phyloP scores from a whole-genome alignment of 2,329 filamentous ascomycete species.

The Chrysoporthe puriensis region DNA sequence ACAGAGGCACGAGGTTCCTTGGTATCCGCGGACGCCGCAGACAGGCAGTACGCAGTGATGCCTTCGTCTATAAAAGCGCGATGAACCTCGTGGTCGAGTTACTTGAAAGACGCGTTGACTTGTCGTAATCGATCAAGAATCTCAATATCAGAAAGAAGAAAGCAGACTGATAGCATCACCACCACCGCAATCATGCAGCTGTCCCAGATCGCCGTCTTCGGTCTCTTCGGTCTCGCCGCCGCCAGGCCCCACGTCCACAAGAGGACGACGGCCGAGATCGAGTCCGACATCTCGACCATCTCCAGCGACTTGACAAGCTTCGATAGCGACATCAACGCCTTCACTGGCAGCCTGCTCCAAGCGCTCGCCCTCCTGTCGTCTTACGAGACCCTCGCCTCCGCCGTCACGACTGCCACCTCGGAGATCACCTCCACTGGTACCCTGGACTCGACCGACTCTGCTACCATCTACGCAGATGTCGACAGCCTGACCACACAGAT shows the following conservation, averaged over 20 bases:
- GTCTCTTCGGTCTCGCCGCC: constrained; percentile 20
- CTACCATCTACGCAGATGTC: constrained; percentile 21
- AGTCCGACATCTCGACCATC: constrained; percentile 20
- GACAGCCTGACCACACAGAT: constrained; percentile 21
- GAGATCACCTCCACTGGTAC: constrained; percentile 20
- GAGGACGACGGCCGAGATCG: constrained; percentile 17
- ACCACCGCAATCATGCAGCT: constrained; percentile 19
- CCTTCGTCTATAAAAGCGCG: not conserved
- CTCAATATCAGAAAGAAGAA: not conserved
- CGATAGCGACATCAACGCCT: constrained; percentile 21
- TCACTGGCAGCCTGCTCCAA: constrained; percentile 19
- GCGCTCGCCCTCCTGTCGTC: constrained; percentile 19
- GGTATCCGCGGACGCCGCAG: constrained; percentile 5
- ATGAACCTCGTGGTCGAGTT: not conserved
- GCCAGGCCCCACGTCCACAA: constrained; percentile 15
- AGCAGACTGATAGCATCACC: not conserved
- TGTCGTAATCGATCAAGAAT: not conserved
- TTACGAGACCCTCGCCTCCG: constrained; percentile 13
- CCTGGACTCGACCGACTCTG: constrained; percentile 19
- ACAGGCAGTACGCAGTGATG: too few relatives aligned
- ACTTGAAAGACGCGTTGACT: not conserved
- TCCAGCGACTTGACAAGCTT: constrained; percentile 22
- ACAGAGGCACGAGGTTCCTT: not conserved
- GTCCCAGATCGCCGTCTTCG: constrained; percentile 19
- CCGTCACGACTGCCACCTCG: constrained; percentile 15